Evolutionary conservation across 257 asterid genomes (phyloP), one percentile per base, ranked within the genome.

Genomic region (Echium plantagineum): DNA sequence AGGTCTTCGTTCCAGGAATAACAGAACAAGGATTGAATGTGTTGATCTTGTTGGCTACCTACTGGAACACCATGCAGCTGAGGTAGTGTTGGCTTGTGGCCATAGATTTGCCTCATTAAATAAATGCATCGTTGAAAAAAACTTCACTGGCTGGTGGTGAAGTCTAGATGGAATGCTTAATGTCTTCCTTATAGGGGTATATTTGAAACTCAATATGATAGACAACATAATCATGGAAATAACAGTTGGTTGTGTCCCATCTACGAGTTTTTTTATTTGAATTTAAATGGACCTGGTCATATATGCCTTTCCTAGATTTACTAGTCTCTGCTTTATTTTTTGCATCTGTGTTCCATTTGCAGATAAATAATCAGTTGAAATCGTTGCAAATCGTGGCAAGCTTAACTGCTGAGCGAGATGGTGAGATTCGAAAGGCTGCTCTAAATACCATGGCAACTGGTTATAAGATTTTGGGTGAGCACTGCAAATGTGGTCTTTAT

Each of bases 311-410:
- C 21, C 31, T 15, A 47, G 53, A 9, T 58, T 52, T 49, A 57
- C 51, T 57, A 68, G 35, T 49, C 30, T 58, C 32, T 66, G 21
- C 67, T n/a, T 62, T 55, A 46, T 42, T 56, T 59, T 26, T 64
- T 55, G 57, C 52, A 15, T 13, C 21, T 52, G 38, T 57, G 71
- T 42, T 38, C 55, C 64, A 66, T 58, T 57, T 57, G 66, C 80
- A 91, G 98, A 79, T 91, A 66, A 75, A 81, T 69, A 96, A 91
- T 30, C 99, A 93, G 60, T 71, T 93, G 61, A 93, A 93, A 71
- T 89, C 95, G 66, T 81, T 93, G 94, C 97, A 93, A 86, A 75
- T 85, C 52, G 99, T 93, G 26, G 97, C 99, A 58, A 86, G 94
- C 74, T 83, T 93, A 77, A 89, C 97, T 62, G 89, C 95, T 58